Evolutionary conservation across 768 basidiomycete species (phyloP).

Genomic region (Russula foetens): DNA sequence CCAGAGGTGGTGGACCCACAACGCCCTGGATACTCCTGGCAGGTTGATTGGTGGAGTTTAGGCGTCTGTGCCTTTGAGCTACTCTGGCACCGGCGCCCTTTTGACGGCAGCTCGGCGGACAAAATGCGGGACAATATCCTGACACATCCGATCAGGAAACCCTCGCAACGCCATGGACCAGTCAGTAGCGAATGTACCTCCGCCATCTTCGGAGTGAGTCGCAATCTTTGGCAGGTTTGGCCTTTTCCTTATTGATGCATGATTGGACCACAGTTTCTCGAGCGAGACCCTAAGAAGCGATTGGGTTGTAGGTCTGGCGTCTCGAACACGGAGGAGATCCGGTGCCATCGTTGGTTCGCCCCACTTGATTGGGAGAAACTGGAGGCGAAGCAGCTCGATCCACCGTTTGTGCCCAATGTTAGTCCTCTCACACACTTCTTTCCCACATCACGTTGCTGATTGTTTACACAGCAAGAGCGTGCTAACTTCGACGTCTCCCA

Average conservation of each 20-base stretch:
- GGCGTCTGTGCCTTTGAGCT: constrained; percentile 88
- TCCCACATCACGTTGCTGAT: constrained; percentile 6
- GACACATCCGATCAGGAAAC: constrained; percentile 68
- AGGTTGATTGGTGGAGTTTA: constrained; percentile 94
- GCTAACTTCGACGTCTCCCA: constrained; percentile 98
- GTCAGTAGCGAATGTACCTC: constrained; percentile 61
- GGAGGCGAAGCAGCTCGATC: constrained; percentile 57
- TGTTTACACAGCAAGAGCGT: constrained; percentile 63
- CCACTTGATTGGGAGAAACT: constrained; percentile 74
- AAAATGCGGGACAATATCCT: constrained; percentile 84
- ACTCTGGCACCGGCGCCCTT: constrained; percentile 75
- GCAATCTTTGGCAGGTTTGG: background rate
- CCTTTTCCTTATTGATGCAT: background rate
- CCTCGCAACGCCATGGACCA: constrained; percentile 37
- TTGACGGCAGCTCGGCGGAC: constrained; percentile 83
- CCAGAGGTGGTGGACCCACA: constrained; percentile 74
- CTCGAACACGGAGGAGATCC: constrained; percentile 71
- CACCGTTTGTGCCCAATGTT: constrained; percentile 91
- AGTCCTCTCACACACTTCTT: constrained; percentile 31
- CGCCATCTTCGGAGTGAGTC: constrained; percentile 58
- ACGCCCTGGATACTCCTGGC: constrained; percentile 88
- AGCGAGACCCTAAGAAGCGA: constrained; percentile 69
- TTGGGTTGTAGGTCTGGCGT: constrained; percentile 71
- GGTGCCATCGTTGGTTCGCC: constrained; percentile 78
- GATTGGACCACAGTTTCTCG: constrained; percentile 54